phyloP scores from a whole-genome alignment of 2,329 filamentous ascomycete genomes.

The Colletotrichum acutatum region DNA sequence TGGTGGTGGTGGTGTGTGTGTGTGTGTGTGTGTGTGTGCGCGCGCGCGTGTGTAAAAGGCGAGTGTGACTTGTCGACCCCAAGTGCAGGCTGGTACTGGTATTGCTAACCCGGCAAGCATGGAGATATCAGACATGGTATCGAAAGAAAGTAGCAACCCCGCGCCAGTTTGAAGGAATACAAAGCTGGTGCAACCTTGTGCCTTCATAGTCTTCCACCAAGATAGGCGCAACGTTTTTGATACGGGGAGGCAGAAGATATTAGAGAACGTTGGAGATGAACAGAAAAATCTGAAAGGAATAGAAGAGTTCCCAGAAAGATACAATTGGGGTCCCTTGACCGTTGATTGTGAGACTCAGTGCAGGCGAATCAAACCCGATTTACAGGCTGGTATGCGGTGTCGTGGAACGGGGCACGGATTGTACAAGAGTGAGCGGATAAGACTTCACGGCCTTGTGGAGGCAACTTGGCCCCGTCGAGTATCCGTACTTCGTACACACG shows the following conservation, averaged over 20 bases:
- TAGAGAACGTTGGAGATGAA: constrained; percentile 2
- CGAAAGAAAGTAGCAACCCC: not conserved
- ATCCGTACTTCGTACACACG: not conserved
- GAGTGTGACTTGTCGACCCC: not conserved
- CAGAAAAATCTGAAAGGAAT: not conserved
- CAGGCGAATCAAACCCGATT: not conserved
- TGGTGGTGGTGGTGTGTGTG: not conserved
- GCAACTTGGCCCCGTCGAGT: not conserved
- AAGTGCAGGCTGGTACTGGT: too few species aligned
- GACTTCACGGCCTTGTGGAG: not conserved
- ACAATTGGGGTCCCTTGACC: not conserved
- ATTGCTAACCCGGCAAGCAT: too few species aligned
- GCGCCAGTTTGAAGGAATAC: not conserved
- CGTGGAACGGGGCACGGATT: constrained; percentile 11
- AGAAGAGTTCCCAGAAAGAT: not conserved
- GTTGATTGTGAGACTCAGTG: not conserved
- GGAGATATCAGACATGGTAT: too few species aligned
- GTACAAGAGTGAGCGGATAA: not conserved
- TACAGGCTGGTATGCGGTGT: not conserved
- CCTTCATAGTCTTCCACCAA: not conserved
- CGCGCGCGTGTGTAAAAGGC: not conserved
- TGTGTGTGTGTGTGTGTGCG: not conserved
- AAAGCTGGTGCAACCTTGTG: not conserved
- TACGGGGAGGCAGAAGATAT: not conserved
- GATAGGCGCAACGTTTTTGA: not conserved